Base-by-base conservation (phyloP, 108 stramenopile genomes). In the Schizochytrium sp. region DNA sequence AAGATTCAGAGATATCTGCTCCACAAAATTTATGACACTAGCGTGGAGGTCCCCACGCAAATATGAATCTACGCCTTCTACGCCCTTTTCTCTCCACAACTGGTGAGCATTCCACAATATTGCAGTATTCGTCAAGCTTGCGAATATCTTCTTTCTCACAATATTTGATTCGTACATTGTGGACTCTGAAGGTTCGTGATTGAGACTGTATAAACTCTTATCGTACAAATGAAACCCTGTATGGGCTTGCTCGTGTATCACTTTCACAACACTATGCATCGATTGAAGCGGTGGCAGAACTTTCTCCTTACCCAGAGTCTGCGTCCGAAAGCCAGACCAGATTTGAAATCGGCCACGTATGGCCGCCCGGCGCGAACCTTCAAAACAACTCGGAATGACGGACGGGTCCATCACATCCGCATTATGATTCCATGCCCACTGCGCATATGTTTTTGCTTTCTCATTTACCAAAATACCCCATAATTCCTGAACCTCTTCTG, bases 1-100 rank as follows among this genome's bases (percentile, higher is more conserved):
- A 12, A 69, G 28, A 44, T 69, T 38, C 19, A 69, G 64, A 38
- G 64, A 69, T 38, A 69, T 38, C 64, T 69, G 64, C 64, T 69
- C 64, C 28, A 69, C 64, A 69, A 69, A 69, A 38, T 69, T 44
- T 69, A 44, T 44, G 5, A 1, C 10, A 7, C 0, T 44, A 8
- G 44, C 64, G 28, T 44, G 1, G 19, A 15, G 10, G 12, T 69
- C 64, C 42, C 64, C 15, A 5, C 44, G 8, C 7, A 69, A 13
- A 15, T 8, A 7, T 44, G 40, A 44, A 7, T 15, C 10, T 44
- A 69, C 64, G 28, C 64, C 64, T 44, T 69, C 64, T 12, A 69
- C 19, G 42, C 44, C 44, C 5, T 15, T 38, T 12, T 69, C 64
- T 3, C 15, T 69, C 64, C 64, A 69, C 12, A 7, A 10, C 28